A percentile compares a stretch with the other conserved stretches of the same genome.
Evolutionary conservation across 1,284 basidiomycete species (phyloP).

Genomic region (Ustilago bromivora): DNA sequence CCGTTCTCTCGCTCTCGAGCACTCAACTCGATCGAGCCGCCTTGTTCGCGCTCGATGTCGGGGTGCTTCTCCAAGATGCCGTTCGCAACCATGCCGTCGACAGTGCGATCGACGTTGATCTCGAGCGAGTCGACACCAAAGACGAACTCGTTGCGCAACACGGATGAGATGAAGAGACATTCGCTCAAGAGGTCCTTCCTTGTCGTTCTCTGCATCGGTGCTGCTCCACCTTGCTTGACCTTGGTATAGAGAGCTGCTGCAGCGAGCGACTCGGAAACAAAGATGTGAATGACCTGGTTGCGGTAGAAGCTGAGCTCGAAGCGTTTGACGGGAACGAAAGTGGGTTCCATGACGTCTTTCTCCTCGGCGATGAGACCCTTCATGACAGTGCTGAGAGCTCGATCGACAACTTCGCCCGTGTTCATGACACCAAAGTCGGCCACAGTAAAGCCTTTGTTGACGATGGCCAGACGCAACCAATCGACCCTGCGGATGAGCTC

Average conservation of each 20-base stretch:
- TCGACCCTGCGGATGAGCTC: slow-evolving; percentile 68
- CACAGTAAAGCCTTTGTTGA: slow-evolving; percentile 68
- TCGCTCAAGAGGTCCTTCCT: slow-evolving; percentile 55
- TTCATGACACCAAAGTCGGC: slow-evolving; percentile 68
- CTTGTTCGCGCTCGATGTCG: slow-evolving; percentile 38
- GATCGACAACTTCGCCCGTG: slow-evolving; percentile 66
- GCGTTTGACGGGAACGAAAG: slow-evolving; percentile 65
- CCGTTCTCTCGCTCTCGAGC: slow-evolving; percentile 63
- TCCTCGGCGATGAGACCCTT: slow-evolving; percentile 68
- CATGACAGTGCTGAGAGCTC: slow-evolving; percentile 65
- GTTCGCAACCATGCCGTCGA: slow-evolving; percentile 50
- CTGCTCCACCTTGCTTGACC: slow-evolving; percentile 69
- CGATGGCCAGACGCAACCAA: slow-evolving; percentile 65
- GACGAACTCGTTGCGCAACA: slow-evolving; percentile 70
- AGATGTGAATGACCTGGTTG: slow-evolving; percentile 69
- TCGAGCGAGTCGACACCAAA: slow-evolving; percentile 68
- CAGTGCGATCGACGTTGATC: slow-evolving; percentile 63
- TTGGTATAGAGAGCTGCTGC: slow-evolving; percentile 67
- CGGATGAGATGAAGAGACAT: slow-evolving; percentile 65
- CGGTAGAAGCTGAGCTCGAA: slow-evolving; percentile 71
- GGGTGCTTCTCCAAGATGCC: slow-evolving; percentile 40
- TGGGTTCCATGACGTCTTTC: slow-evolving; percentile 69
- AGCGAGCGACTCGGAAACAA: slow-evolving; percentile 61
- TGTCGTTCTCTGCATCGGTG: slow-evolving; percentile 67
- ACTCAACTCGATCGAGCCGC: slow-evolving; percentile 46